Percentiles rank a stretch among this genome's conserved stretches.
Conservation (phyloP, 2,329 filamentous ascomycete genomes). For the Beauveria australis region DNA sequence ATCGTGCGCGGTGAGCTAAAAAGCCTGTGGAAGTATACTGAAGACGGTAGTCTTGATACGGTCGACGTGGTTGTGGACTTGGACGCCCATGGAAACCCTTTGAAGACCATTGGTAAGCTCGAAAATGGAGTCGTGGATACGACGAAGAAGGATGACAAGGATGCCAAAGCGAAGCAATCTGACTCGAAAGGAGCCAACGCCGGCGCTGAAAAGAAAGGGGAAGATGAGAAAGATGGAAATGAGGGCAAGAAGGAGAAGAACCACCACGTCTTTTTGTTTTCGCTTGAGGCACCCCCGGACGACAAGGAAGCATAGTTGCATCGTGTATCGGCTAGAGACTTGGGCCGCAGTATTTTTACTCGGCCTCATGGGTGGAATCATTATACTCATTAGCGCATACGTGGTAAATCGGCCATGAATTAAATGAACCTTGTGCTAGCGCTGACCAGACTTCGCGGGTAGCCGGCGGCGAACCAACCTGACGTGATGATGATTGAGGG, state of each 20-base stretch:
- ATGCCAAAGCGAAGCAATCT: constrained; percentile 12
- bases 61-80: constrained; percentile 48
- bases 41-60: constrained; percentile 54
- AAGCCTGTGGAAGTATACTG: constrained; percentile 75
- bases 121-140: constrained; percentile 30
- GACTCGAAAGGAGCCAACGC: neutral
- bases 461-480: too few species aligned
- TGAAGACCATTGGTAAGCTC: constrained; percentile 31
- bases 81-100: constrained; percentile 38
- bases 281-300: constrained; percentile 22
- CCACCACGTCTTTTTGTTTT: constrained; percentile 26
- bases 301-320: neutral
- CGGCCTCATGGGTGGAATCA: neutral
- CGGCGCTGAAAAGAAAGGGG: constrained; percentile 11
- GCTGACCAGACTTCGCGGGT: too few species aligned
- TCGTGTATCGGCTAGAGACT: too few species aligned
- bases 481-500: too few species aligned
- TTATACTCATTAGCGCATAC: neutral
- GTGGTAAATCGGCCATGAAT: neutral
- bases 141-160: constrained; percentile 21
- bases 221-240: constrained; percentile 12
- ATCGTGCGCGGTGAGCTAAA: constrained; percentile 60
- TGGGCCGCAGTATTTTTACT: too few species aligned
- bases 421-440: neutral
- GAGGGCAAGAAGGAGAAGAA: constrained; percentile 15